Conservation (phyloP, 352 stramenopile genomes). For the Globisporangium perplexum region DNA sequence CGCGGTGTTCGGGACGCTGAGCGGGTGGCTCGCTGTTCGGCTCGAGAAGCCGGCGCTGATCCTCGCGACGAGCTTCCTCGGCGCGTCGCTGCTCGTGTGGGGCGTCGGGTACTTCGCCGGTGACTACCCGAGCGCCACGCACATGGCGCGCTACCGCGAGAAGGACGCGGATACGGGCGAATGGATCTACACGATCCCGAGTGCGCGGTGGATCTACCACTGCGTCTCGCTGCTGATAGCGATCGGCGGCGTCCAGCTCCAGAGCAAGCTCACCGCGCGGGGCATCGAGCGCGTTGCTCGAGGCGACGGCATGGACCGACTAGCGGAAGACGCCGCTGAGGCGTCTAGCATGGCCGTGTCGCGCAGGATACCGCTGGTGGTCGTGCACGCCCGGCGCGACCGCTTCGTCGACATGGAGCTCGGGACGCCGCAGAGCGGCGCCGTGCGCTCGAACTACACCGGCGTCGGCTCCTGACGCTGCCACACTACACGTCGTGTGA, state of each 20-base stretch:
- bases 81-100: conserved; percentile 33
- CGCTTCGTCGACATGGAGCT: conserved; percentile 2
- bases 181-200: conserved; percentile 40
- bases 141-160: conserved; percentile 32
- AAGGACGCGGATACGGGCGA: conserved; percentile 17
- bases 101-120: conserved; percentile 60
- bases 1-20: conserved; percentile 34
- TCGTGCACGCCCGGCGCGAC: conserved; percentile 3
- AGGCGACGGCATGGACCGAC: not conserved
- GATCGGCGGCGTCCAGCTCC: conserved; percentile 26
- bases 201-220: conserved; percentile 51
- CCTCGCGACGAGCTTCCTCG: conserved; percentile 50
- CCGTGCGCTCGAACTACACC: conserved; percentile 1
- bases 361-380: conserved; percentile 1
- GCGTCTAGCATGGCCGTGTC: not conserved
- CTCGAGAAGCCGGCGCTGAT: conserved; percentile 47
- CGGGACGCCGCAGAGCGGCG: not conserved
- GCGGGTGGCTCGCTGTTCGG: conserved; percentile 37
- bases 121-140: conserved; percentile 33
- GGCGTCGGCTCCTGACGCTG: not conserved
- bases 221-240: conserved; percentile 34
- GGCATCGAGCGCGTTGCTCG: not conserved
- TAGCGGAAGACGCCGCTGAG: not conserved
- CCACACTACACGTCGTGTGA: not conserved
- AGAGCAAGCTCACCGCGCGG: conserved; percentile 23